phyloP scores from a whole-genome alignment of 805 yeast genomes.

The Monosporozyma solicola region DNA sequence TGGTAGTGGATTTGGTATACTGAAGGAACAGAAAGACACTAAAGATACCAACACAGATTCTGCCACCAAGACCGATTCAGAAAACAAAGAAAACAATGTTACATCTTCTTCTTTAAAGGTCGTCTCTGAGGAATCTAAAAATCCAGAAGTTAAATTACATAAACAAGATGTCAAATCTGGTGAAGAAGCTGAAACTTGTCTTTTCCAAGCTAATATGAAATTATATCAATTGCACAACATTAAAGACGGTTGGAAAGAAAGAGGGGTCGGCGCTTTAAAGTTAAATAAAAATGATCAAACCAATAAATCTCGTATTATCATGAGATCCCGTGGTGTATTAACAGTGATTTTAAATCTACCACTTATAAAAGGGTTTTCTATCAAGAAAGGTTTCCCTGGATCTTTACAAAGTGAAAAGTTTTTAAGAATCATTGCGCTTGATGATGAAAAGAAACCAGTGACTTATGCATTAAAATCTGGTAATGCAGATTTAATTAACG shows the following conservation, averaged over 20 bases:
- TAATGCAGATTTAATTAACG: conserved; percentile 49
- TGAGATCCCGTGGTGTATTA: conserved; percentile 84
- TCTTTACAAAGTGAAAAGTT: conserved; percentile 80
- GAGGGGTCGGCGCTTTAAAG: conserved; percentile 85
- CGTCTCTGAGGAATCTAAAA: conserved; percentile 9
- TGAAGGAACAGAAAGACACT: conserved; percentile 14
- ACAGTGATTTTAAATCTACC: conserved; percentile 76
- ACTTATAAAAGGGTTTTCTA: conserved; percentile 49
- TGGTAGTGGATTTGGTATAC: conserved; percentile 29
- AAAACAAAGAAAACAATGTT: neutral
- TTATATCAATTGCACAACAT: conserved; percentile 64
- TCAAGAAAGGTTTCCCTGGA: conserved; percentile 75
- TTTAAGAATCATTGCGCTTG: conserved; percentile 61
- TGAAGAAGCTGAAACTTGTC: conserved; percentile 73
- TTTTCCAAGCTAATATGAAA: conserved; percentile 66
- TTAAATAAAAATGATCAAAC: conserved; percentile 43
- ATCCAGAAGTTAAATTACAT: conserved; percentile 38
- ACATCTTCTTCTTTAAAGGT: conserved; percentile 4
- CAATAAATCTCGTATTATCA: conserved; percentile 59
- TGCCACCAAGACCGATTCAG: conserved; percentile 5
- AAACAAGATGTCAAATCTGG: conserved; percentile 68
- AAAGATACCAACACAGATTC: conserved; percentile 8
- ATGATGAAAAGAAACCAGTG: conserved; percentile 54
- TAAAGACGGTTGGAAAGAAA: conserved; percentile 86
- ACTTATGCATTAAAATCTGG: conserved; percentile 79